A percentile compares a stretch with the other conserved stretches of the same genome.
phyloP scores from a whole-genome alignment of 345 rosid species.

The Orychophragmus violaceus region DNA sequence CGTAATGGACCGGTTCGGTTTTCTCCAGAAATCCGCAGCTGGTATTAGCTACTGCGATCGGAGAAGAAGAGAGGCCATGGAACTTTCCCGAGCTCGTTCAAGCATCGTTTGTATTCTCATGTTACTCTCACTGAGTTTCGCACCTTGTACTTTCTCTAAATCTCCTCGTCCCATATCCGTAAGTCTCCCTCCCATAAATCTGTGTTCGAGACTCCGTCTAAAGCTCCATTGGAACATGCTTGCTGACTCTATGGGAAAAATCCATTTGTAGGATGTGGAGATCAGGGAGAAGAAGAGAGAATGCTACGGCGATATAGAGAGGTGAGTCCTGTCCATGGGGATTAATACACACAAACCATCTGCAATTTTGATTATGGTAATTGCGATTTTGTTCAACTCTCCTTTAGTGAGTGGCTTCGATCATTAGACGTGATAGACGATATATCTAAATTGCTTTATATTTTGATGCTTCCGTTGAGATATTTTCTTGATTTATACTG shows the following conservation, averaged over 20 bases:
- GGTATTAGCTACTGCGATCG: not conserved
- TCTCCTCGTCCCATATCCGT: conserved; percentile 51
- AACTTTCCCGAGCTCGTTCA: not conserved
- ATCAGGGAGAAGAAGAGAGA: conserved; percentile 56
- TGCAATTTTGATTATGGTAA: not conserved
- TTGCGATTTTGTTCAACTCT: not conserved
- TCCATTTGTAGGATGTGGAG: conserved; percentile 44
- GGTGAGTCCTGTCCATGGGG: conserved; percentile 29
- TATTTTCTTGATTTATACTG: not conserved
- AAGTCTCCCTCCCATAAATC: not conserved
- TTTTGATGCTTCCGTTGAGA: no score
- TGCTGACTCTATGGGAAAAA: not conserved
- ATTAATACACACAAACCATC: not conserved
- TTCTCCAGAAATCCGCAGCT: not conserved
- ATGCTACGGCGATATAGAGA: conserved; percentile 69
- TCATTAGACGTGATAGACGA: not conserved
- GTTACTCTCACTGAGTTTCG: conserved; percentile 8
- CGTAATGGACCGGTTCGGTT: not conserved
- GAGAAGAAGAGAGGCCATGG: conserved; percentile 20
- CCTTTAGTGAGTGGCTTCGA: not conserved
- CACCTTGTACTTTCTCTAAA: conserved; percentile 35
- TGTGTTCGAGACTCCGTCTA: not conserved
- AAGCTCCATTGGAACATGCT: no score
- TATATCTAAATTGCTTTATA: not conserved
- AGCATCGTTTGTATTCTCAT: conserved; percentile 20